Evolutionary conservation across 148 eudicot genomes (phyloP).

Genomic region (Silene latifolia): DNA sequence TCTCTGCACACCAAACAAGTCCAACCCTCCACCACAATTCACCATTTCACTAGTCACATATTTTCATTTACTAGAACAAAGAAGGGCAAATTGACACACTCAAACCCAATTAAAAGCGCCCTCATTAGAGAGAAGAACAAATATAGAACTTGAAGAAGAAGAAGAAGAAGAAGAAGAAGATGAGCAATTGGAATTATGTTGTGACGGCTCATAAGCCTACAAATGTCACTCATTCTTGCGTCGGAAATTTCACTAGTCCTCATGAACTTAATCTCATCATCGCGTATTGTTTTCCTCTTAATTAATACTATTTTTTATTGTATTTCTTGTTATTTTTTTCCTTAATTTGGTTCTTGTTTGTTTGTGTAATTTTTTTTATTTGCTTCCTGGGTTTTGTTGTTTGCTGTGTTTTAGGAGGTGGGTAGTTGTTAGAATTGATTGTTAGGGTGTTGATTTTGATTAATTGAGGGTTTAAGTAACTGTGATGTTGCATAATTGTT

Average conservation of each 20-base stretch:
- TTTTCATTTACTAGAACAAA: too few species aligned
- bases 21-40: too few species aligned
- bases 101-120: too few species aligned
- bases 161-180: slow-evolving; percentile 20
- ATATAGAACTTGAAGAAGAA: neutral
- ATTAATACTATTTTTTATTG: neutral
- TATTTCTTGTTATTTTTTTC: neutral
- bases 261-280: slow-evolving; percentile 86
- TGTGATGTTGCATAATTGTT: neutral
- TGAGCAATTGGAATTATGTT: slow-evolving; percentile 90
- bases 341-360: neutral
- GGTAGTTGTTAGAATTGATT: neutral
- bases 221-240: slow-evolving; percentile 91
- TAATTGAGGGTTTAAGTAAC: slow-evolving; percentile 1
- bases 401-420: neutral
- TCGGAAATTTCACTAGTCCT: slow-evolving; percentile 89
- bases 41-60: too few species aligned
- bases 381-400: neutral
- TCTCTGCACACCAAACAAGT: too few species aligned
- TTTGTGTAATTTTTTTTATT: neutral
- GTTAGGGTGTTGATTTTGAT: neutral
- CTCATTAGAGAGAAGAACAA: neutral
- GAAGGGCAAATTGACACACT: too few species aligned
- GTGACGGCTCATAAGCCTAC: slow-evolving; percentile 99
- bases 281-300: slow-evolving; percentile 44